phyloP scores from a whole-genome alignment of 331 rosid genomes.

The Quercus phellos region DNA sequence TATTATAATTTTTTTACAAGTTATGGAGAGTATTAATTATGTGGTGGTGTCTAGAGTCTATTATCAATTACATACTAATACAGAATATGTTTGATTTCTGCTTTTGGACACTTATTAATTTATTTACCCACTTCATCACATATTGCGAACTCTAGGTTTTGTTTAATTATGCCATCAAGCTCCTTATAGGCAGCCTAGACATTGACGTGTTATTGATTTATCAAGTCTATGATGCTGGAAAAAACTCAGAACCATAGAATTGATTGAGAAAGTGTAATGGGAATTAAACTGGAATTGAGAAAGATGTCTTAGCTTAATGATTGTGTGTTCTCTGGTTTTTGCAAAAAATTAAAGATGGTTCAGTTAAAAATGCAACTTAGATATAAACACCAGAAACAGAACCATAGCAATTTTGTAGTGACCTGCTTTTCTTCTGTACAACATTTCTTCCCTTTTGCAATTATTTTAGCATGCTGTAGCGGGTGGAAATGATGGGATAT shows the following conservation, averaged over 20 bases:
- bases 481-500: not conserved
- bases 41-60: not conserved
- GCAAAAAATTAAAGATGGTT: not conserved
- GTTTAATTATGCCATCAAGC: not conserved
- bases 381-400: not conserved
- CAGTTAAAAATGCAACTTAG: not conserved
- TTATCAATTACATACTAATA: not conserved
- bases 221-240: not conserved
- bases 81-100: not conserved
- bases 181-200: not conserved
- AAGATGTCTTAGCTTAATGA: not conserved
- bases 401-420: not conserved
- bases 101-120: not conserved
- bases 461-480: not conserved
- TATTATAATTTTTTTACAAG: not conserved
- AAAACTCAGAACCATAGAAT: not conserved
- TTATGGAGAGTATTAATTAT: not conserved
- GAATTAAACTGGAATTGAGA: too few species aligned
- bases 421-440: not conserved
- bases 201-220: not conserved
- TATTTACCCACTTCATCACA: not conserved
- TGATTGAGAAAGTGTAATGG: not conserved
- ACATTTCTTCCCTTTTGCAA: not conserved
- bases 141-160: not conserved
- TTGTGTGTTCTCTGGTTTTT: not conserved